Evolutionary conservation across 31 red algal species (phyloP).

Genomic region (Pterothamnion heteromorphum): DNA sequence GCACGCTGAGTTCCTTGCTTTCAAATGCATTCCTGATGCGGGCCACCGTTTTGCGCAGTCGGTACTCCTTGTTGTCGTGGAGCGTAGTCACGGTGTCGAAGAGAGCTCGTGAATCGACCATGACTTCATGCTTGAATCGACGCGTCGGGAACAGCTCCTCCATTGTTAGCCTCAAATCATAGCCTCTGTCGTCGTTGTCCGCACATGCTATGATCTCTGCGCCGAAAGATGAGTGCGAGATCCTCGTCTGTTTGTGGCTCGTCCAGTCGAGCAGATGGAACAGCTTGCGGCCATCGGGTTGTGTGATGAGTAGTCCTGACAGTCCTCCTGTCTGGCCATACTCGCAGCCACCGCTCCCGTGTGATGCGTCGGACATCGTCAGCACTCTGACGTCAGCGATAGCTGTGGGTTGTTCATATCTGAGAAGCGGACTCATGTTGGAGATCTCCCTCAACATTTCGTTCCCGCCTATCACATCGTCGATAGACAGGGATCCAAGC

Average conservation of each 20-base stretch:
- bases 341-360: neutral
- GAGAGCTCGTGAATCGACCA: no score
- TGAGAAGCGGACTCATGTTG: neutral
- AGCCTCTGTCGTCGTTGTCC: neutral
- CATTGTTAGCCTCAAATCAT: neutral
- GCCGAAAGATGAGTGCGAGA: neutral
- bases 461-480: neutral
- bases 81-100: neutral
- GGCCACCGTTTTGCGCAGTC: neutral
- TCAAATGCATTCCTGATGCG: neutral
- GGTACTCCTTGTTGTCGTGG: neutral
- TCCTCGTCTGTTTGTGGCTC: neutral
- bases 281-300: neutral
- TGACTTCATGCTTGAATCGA: neutral
- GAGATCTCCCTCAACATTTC: constrained; percentile 18
- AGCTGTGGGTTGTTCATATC: neutral
- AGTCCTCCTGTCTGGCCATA: constrained; percentile 14
- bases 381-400: neutral
- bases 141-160: neutral
- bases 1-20: no score
- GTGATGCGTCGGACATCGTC: constrained; percentile 14
- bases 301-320: neutral
- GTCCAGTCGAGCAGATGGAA: constrained; percentile 25
- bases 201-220: neutral
- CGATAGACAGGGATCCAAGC: neutral